Base-by-base conservation (phyloP, 768 basidiomycete genomes). In the Mycena rebaudengoi region DNA sequence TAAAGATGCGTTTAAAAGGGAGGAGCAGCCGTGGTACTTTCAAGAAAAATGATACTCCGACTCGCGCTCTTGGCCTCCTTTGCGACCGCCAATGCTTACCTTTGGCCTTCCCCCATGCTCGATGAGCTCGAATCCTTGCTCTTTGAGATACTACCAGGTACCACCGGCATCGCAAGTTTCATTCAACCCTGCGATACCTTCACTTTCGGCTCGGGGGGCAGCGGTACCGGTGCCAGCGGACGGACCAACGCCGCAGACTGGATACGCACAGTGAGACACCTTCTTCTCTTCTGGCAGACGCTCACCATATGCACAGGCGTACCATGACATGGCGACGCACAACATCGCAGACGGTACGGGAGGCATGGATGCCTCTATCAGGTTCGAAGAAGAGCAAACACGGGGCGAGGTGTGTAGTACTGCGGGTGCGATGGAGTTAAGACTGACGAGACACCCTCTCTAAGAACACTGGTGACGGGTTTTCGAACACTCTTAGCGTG, bases 331-430 rank as follows among this genome's bases (percentile, higher is more conserved):
- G n/a, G n/a, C n/a, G n/a, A n/a, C n/a, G n/a, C n/a, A n/a, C n/a
- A n/a, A n/a, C n/a, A n/a, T n/a, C n/a, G n/a, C n/a, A n/a, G n/a
- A n/a, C n/a, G n/a, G n/a, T n/a, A n/a, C n/a, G n/a, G n/a, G n/a
- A n/a, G n/a, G n/a, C n/a, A n/a, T n/a, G n/a, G n/a, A n/a, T n/a
- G n/a, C n/a, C n/a, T n/a, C n/a, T n/a, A n/a, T n/a, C n/a, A 53
- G 62, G 3, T 72, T 66, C 60, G 72, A 10, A 18, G 18, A 10
- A 72, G 46, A 62, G 40, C 14, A 44, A 62, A 8, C 60, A 51
- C 18, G 18, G 18, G 20, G 25, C 52, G 18, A 62, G 51, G 18
- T 14, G 12, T 41, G n/a, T 10, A 10, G 35, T 37, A 21, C 41
- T 33, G 53, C 35, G 18, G 10, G 35, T 37, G 35, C n/a, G n/a